Evolutionary conservation across 2,329 filamentous ascomycete genomes (phyloP), one percentile per base, ranked within the genome.

Genomic region (Penicillium sp.): DNA sequence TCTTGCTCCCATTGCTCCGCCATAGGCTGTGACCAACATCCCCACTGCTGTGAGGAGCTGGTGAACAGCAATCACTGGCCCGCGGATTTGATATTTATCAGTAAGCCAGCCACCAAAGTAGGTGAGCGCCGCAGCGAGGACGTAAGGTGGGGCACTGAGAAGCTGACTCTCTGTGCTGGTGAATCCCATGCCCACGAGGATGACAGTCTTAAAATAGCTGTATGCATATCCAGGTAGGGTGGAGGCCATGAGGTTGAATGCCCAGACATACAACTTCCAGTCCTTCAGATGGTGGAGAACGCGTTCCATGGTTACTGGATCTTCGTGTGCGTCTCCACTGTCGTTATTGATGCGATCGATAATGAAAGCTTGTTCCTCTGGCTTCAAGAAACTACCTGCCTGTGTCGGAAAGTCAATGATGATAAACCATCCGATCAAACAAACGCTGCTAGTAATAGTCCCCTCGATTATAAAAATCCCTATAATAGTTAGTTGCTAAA

Each of bases 351-450:
- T 72, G 9, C 70, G 68, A 16, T 52, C 63, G 39, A 71, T 60
- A n/a, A 75, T 61, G 47, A 72, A 65, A 2, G 59, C 55, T 19
- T 64, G 56, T 52, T 66, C 62, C 13, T 58, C 54, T 0, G 58
- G 58, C 4, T 52, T 64, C 5, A 70, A 56, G 55, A 69, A 69
- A 19, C 52, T 53, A 8, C 53, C 58, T n/a, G 67, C 59, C 42
- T 63, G 60, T 38, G 67, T 63, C 5, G 70, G 68, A 58, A 74
- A 76, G 44, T 75, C 74, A n/a, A 75, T 70, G 58, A 78, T 70
- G 41, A 74, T 66, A 51, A 72, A 74, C 53, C 62, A 69, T 5
- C 64, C 66, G 16, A 66, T 18, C 9, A 65, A 51, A 18, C 69
- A 69, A 44, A 75, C 59, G 14, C 61, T 55, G 18, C 65, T 58